Conservation (phyloP, 2,329 filamentous ascomycete species). For the Cephalotrichum gorgonifer region DNA sequence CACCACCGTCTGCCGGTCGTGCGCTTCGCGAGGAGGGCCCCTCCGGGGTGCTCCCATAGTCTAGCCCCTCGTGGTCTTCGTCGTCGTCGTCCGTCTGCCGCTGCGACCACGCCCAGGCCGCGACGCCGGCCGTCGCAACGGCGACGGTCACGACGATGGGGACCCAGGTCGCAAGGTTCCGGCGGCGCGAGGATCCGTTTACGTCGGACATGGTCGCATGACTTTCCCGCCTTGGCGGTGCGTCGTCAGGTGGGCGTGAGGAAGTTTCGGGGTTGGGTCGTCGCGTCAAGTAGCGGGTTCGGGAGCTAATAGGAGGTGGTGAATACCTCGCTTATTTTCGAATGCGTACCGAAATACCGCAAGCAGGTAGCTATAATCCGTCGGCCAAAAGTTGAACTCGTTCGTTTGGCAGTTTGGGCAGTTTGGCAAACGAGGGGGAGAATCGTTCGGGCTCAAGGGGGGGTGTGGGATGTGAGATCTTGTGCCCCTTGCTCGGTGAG, state of each 20-base stretch:
- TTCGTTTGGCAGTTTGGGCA: no score
- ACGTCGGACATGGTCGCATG: conserved; percentile 46
- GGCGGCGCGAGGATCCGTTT: conserved; percentile 45
- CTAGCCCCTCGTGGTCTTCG: conserved; percentile 41
- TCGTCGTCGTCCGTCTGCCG: conserved; percentile 64
- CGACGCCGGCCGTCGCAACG: conserved; percentile 75
- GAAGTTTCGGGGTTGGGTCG: no score
- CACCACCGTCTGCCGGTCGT: no score
- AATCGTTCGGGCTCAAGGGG: background rate
- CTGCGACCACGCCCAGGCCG: conserved; percentile 91
- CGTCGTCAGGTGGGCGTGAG: no score
- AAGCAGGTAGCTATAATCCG: no score
- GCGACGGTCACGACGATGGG: conserved; percentile 80
- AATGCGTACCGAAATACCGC: no score
- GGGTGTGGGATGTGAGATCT: background rate
- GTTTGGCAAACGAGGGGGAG: background rate
- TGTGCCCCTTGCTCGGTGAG: conserved; percentile 18
- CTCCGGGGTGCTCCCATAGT: conserved; percentile 26
- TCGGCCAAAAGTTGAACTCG: no score
- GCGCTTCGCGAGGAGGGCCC: conserved; percentile 19
- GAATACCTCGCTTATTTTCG: background rate
- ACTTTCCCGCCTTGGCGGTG: background rate
- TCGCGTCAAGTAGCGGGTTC: no score
- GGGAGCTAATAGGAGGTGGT: background rate
- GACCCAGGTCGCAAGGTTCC: conserved; percentile 67